A percentile compares a stretch with the other conserved stretches of the same genome.
These are phyloP conservation scores for Teunomyces gatunensis DNA, from an alignment of 805 yeast genomes.

Conservation along the genomic window DNA sequence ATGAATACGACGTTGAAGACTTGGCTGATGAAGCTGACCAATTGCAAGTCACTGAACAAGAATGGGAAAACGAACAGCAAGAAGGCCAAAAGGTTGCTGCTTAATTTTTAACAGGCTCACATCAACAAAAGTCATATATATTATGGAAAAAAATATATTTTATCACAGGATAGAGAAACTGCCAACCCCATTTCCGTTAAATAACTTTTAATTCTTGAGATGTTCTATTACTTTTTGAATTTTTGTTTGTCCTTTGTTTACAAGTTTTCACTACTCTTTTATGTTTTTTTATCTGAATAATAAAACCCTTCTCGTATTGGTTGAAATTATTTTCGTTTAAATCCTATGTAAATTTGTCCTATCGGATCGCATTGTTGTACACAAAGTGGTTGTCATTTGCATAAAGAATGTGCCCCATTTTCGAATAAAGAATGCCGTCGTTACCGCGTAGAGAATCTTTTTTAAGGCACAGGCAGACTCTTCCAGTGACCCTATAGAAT, in stretches of 20 bases:
- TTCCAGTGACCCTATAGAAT: not conserved
- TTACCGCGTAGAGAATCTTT: not conserved
- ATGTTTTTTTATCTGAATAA: conserved; percentile 2
- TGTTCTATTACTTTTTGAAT: conserved; percentile 11
- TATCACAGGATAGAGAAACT: conserved; percentile 1
- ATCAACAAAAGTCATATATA: conserved; percentile 4
- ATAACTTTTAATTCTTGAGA: conserved; percentile 13
- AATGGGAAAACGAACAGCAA: conserved; percentile 35
- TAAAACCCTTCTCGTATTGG: not conserved
- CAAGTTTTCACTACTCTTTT: not conserved
- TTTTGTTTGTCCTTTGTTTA: conserved; percentile 6
- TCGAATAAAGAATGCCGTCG: not conserved
- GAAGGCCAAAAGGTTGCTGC: conserved; percentile 19
- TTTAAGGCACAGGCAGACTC: not conserved
- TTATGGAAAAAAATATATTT: conserved; percentile 1
- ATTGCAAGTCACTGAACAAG: conserved; percentile 56
- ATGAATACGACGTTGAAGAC: conserved; percentile 40
- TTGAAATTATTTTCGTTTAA: not conserved
- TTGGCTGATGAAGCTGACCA: conserved; percentile 43
- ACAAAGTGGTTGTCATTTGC: too few relatives aligned
- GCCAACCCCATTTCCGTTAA: conserved; percentile 4
- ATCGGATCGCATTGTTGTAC: too few relatives aligned
- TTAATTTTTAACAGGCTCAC: conserved; percentile 10
- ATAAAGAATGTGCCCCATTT: not conserved
- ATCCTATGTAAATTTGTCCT: not conserved